phyloP scores from a whole-genome alignment of 208 protist genomes.

The Angomonas ambiguus region DNA sequence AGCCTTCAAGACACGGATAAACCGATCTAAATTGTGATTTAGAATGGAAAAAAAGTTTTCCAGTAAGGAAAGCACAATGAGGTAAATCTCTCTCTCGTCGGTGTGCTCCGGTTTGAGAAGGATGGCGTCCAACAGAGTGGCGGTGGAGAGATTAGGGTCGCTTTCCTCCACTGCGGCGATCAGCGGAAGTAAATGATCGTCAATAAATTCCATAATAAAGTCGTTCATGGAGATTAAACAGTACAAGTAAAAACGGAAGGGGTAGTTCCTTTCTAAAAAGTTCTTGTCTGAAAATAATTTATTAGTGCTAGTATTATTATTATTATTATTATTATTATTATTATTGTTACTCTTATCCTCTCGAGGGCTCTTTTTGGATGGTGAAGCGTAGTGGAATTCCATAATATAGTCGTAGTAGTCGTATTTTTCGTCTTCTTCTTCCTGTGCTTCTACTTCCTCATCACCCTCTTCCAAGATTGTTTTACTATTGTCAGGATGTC shows the following conservation, averaged over 20 bases:
- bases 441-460: neutral
- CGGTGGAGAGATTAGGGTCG: no score
- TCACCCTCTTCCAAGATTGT: neutral
- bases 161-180: neutral
- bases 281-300: neutral
- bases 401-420: no score
- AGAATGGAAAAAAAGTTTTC: neutral
- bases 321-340: neutral
- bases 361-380: no score
- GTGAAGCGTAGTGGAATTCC: no score
- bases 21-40: neutral
- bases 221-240: neutral
- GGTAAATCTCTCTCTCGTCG: neutral
- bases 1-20: neutral
- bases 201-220: neutral
- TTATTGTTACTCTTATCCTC: neutral
- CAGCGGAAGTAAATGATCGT: neutral
- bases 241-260: neutral
- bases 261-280: slow-evolving; percentile 3
- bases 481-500: neutral
- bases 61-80: neutral
- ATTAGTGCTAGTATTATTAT: neutral
- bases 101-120: neutral
- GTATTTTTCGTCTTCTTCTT: neutral
- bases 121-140: no score